phyloP scores from a whole-genome alignment of 169 alveolate species.

The Eimeria maxima region DNA sequence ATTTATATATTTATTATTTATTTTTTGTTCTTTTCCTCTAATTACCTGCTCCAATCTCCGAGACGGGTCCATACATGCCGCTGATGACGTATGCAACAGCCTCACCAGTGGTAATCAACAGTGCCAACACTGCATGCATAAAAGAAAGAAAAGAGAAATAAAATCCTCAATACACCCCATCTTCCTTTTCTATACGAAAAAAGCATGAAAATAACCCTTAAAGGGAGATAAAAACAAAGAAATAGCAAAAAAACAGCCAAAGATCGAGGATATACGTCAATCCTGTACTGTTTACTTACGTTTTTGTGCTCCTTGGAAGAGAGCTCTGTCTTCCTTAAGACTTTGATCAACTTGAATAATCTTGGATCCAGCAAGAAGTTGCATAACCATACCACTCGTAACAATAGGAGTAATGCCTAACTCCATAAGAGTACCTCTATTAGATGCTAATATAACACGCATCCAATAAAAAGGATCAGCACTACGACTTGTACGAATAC shows the following conservation, averaged over 20 bases:
- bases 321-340: conserved; percentile 98
- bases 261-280: no score
- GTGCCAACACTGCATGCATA: conserved; percentile 94
- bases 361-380: conserved; percentile 99
- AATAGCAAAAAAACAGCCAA: not conserved
- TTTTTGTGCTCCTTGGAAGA: conserved; percentile 95
- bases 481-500: conserved; percentile 97
- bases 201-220: not conserved
- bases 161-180: no score
- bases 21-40: no score
- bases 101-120: conserved; percentile 99
- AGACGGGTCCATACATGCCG: conserved; percentile 98
- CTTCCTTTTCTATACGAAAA: no score
- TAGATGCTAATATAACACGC: conserved; percentile 99
- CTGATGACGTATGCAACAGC: conserved; percentile 98
- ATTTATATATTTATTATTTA: not conserved
- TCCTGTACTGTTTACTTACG: conserved; percentile 15
- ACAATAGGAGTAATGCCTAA: conserved; percentile 98
- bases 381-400: conserved; percentile 99
- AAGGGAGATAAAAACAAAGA: not conserved
- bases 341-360: conserved; percentile 99
- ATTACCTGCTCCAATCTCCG: conserved; percentile 96
- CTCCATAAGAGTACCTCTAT: conserved; percentile 99
- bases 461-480: conserved; percentile 99
- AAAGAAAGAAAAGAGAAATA: not conserved